Conservation (phyloP, 2,329 filamentous ascomycete genomes). For the Emydomyces testavorans region DNA sequence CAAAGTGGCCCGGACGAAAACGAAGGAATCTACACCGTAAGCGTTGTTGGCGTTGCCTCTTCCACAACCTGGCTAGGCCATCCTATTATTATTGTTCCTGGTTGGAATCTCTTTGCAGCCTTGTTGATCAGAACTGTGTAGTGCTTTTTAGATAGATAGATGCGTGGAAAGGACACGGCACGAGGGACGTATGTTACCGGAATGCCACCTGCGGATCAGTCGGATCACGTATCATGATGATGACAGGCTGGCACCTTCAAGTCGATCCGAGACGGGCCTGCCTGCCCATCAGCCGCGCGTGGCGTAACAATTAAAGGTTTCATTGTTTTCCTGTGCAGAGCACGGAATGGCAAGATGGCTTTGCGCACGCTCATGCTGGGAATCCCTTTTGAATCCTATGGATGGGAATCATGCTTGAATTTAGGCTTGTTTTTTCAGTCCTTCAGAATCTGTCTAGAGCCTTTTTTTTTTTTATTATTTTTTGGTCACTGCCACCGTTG, state of each 20-base stretch:
- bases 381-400: not conserved
- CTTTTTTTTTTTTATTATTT: not conserved
- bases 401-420: slow-evolving; percentile 12
- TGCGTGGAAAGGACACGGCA: not conserved
- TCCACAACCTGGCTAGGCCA: no score
- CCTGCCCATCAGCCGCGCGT: not conserved
- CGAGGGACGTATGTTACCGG: no score
- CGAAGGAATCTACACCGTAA: no score
- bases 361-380: not conserved
- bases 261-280: no score
- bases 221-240: not conserved
- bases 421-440: slow-evolving; percentile 14
- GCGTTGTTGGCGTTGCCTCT: not conserved
- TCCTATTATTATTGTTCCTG: not conserved
- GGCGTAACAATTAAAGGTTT: not conserved
- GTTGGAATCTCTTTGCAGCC: not conserved
- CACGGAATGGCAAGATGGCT: not conserved
- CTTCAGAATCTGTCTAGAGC: not conserved
- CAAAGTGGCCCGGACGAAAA: slow-evolving; percentile 8
- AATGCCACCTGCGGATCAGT: not conserved
- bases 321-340: not conserved
- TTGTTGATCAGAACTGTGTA: no score
- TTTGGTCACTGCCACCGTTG: no score
- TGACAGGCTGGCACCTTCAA: no score
- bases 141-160: no score